phyloP scores from a whole-genome alignment of 2,329 filamentous ascomycete species.

The Sporothrix variecibatus region DNA sequence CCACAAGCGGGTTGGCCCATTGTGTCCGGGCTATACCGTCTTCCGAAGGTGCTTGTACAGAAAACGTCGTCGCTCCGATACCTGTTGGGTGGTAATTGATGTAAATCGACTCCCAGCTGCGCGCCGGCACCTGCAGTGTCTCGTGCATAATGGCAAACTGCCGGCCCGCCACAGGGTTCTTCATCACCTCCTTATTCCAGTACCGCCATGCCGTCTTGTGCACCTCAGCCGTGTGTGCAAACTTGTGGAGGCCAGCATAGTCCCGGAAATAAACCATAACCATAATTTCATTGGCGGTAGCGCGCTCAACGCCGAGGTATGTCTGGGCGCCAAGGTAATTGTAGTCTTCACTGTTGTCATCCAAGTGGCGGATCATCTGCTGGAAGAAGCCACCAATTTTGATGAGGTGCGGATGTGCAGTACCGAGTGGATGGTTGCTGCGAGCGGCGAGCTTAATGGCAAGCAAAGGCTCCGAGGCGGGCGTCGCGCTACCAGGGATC shows the following conservation, averaged over 20 bases:
- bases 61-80: background rate
- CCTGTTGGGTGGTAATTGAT: background rate
- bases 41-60: background rate
- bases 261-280: background rate
- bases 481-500: background rate
- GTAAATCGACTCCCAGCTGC: background rate
- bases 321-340: background rate
- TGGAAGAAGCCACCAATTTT: background rate
- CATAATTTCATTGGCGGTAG: background rate
- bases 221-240: background rate
- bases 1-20: conserved; percentile 7
- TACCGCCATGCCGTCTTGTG: background rate
- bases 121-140: background rate
- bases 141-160: background rate
- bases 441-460: conserved; percentile 10
- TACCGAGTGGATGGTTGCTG: conserved; percentile 8
- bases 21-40: background rate
- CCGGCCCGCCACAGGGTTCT: background rate
- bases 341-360: background rate
- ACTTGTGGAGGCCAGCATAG: background rate
- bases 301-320: background rate
- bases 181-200: background rate
- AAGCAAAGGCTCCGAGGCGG: background rate
- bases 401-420: background rate
- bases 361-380: conserved; percentile 1